Conservation (phyloP, 1,139 yeast species). For the Hansenula lynferdii region DNA sequence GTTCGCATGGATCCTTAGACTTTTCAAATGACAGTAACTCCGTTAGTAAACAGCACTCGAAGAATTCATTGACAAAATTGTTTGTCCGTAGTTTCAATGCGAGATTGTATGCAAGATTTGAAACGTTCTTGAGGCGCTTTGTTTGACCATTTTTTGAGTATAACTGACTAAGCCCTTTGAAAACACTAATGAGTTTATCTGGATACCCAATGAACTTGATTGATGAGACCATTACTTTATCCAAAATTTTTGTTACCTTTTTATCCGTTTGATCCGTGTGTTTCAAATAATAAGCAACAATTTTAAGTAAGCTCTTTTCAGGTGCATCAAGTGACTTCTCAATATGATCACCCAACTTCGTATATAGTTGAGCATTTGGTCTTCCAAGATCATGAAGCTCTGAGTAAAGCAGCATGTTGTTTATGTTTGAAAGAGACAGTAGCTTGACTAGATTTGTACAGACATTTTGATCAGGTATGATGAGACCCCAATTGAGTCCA, state of each 20-base stretch:
- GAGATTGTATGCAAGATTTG: slow-evolving; percentile 27
- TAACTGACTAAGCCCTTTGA: slow-evolving; percentile 4
- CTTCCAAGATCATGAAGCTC: slow-evolving; percentile 10
- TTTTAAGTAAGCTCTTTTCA: slow-evolving; percentile 1
- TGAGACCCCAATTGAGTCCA: slow-evolving; percentile 13
- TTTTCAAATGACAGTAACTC: slow-evolving; percentile 7
- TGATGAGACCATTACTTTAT: slow-evolving; percentile 9
- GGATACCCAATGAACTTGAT: slow-evolving; percentile 3
- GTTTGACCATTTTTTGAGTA: slow-evolving; percentile 14
- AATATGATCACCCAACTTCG: slow-evolving; percentile 10
- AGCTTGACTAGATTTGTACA: slow-evolving; percentile 10
- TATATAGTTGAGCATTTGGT: slow-evolving; percentile 13
- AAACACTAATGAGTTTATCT: slow-evolving; percentile 4
- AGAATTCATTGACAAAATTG: slow-evolving; percentile 3
- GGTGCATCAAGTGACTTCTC: not conserved
- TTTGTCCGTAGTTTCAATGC: slow-evolving; percentile 15
- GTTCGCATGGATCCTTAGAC: slow-evolving; percentile 1
- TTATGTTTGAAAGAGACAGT: slow-evolving; percentile 10
- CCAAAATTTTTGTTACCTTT: slow-evolving; percentile 7
- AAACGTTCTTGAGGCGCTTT: slow-evolving; percentile 26
- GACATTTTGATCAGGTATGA: slow-evolving; percentile 6
- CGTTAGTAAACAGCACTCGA: slow-evolving; percentile 6
- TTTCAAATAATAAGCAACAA: slow-evolving; percentile 5
- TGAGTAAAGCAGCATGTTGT: slow-evolving; percentile 8
- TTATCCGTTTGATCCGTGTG: slow-evolving; percentile 2